phyloP scores from a whole-genome alignment of 331 rosid species.

The Spiraea crenata region DNA sequence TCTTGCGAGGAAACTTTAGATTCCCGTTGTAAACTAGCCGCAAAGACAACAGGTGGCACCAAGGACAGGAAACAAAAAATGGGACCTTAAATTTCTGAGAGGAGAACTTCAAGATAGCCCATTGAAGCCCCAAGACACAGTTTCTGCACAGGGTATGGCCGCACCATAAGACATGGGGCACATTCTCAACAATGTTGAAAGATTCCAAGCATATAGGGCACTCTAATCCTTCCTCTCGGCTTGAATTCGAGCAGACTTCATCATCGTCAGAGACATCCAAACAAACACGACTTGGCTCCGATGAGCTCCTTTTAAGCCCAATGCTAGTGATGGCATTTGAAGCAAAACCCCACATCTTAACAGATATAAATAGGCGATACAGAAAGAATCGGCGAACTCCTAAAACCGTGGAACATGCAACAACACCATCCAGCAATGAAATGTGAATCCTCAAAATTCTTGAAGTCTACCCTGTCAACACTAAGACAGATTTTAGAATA shows the following conservation, averaged over 20 bases:
- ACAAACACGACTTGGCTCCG: slow-evolving; percentile 38
- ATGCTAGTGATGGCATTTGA: slow-evolving; percentile 61
- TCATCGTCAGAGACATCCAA: slow-evolving; percentile 84
- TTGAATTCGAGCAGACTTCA: slow-evolving; percentile 69
- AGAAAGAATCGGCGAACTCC: slow-evolving; percentile 17
- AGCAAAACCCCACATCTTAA: slow-evolving; percentile 76
- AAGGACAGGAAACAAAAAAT: slow-evolving; percentile 70
- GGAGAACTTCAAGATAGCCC: slow-evolving; percentile 67
- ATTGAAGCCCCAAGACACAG: slow-evolving; percentile 83
- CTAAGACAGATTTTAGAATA: not conserved
- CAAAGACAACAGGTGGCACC: slow-evolving; percentile 76
- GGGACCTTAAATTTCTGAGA: slow-evolving; percentile 70
- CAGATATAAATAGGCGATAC: slow-evolving; percentile 17
- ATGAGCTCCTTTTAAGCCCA: slow-evolving; percentile 56
- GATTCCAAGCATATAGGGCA: slow-evolving; percentile 95
- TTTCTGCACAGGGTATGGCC: slow-evolving; percentile 90
- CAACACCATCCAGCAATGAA: slow-evolving; percentile 15
- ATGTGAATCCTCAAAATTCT: slow-evolving; percentile 10
- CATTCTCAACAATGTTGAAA: slow-evolving; percentile 90
- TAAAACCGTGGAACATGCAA: slow-evolving; percentile 11
- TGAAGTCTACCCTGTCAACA: slow-evolving; percentile 10
- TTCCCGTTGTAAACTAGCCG: slow-evolving; percentile 71
- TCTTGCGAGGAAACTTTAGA: slow-evolving; percentile 77
- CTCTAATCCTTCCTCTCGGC: slow-evolving; percentile 81
- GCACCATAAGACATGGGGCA: slow-evolving; percentile 94